Base-by-base conservation (phyloP, 352 stramenopile species). In the Phytophthora kernoviae region DNA sequence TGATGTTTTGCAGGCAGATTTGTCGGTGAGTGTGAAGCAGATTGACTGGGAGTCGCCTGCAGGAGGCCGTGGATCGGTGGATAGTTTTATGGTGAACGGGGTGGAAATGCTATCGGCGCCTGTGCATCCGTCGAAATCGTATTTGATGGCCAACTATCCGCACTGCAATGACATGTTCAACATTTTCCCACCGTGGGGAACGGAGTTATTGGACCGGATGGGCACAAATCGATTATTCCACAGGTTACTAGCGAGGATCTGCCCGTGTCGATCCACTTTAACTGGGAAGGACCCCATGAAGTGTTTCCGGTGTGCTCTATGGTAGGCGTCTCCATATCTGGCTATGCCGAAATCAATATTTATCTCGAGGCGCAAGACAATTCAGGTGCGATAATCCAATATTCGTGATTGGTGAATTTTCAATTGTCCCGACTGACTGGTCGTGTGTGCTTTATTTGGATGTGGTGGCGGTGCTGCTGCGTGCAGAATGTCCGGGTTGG, bases 151-250 rank as follows among this genome's bases (percentile, higher is more conserved):
- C 41, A 88, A 94, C 57, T 94, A 94, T 49, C 86, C 86, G 30
- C 84, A 94, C 48, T 94, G 86, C 59, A 83, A 90, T 54, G 86
- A 94, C 54, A 88, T 93, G 78, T 94, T 82, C 57, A 91, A 88
- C 45, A 69, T 94, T 40, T 88, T 94, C 17, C 80, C 86, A 27
- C 86, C 86, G 2, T 90, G 75, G 50, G 79, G 14, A 94, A 94
- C 64, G 83, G 80, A 12, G 79, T 91, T 32, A 77, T 92, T 57
- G 79, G 80, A 15, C 66, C 67, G 12, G 67, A 70, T 39, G 82
- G 75, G 43, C 79, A 79, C 33, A 77, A 78, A 24, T 93, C 86
- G 5, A 90, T 94, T 46, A 76, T 85, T 17, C 46, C 77, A 15
- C 36, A 82, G 51, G 70, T 94, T 48, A 79, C 68, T 2, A 63